These are phyloP conservation scores for Yamadazyma blattariae DNA, from an alignment of 1,139 yeast species.

Conservation along the genomic window DNA sequence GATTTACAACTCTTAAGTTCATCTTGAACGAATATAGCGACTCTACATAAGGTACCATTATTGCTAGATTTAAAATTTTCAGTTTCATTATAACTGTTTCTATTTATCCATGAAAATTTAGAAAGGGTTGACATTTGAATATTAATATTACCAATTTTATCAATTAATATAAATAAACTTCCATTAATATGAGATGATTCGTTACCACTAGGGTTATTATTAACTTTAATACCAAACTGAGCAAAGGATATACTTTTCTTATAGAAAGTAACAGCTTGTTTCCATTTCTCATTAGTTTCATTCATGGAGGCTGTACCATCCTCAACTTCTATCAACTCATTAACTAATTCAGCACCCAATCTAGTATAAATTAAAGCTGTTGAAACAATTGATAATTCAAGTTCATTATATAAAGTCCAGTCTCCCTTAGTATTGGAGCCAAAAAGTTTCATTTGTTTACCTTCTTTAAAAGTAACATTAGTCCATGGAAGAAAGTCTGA, in stretches of 20 bases:
- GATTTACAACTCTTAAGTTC: slow-evolving; percentile 25
- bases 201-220: neutral
- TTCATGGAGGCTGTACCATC: slow-evolving; percentile 11
- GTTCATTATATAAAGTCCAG: slow-evolving; percentile 34
- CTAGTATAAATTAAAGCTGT: slow-evolving; percentile 28
- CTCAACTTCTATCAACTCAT: slow-evolving; percentile 31
- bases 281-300: slow-evolving; percentile 31
- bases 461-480: slow-evolving; percentile 3
- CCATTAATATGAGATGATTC: slow-evolving; percentile 13
- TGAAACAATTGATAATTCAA: slow-evolving; percentile 24
- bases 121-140: slow-evolving; percentile 42
- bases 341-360: slow-evolving; percentile 36
- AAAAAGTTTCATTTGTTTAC: slow-evolving; percentile 1
- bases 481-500: slow-evolving; percentile 10
- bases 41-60: slow-evolving; percentile 41
- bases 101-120: slow-evolving; percentile 39
- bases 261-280: slow-evolving; percentile 31
- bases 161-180: slow-evolving; percentile 21
- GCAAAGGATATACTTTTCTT: slow-evolving; percentile 29
- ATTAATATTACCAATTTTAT: slow-evolving; percentile 28
- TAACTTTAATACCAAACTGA: slow-evolving; percentile 20
- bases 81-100: slow-evolving; percentile 25
- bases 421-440: slow-evolving; percentile 1
- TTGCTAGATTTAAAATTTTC: slow-evolving; percentile 31
- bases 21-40: slow-evolving; percentile 37